Base-by-base conservation (phyloP, 2,329 filamentous ascomycete genomes). In the Nemania diffusa region DNA sequence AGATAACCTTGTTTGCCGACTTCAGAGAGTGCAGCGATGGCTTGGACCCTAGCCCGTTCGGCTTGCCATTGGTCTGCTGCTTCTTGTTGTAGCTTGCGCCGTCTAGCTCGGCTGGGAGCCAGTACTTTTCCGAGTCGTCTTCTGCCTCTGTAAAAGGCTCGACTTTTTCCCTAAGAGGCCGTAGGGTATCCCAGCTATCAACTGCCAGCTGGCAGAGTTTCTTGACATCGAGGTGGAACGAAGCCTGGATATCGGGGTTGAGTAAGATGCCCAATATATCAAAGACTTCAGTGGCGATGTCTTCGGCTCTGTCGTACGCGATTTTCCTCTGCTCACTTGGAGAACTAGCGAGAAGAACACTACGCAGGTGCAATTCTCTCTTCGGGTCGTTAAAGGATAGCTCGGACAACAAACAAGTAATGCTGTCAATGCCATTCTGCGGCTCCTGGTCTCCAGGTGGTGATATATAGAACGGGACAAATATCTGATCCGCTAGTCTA, bases 51-150 rank as follows among this genome's bases (percentile, higher is more conserved):
- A 70, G 52, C 2, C 62, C 65, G 13, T 69, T 65, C 7, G 42
- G 32, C 22, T 55, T 63, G 22, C 56, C 60, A 29, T 61, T 61
- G 1, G 32, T 24, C 8, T 53, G 64, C 9, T 15, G 29, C 52
- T 64, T 67, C 44, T 62, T 60, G 11, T 7, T 20, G 8, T 44
- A 44, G 17, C 13, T 55, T 1, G 13, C 27, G 9, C 40, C 13
- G 15, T 70, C 60, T 2, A 69, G 24, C 29, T 70, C 68, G 42
- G 63, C 68, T 2, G 65, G 68, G 2, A 69, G 58, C 68, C 68
- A 70, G 48, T 62, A 69, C 22, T 62, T 61, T 13, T 65, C 57
- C 2, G 40, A 62, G 0, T 70, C 51, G 7, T 62, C 65, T 0
- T 56, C 29, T 1, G 65, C 55, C 20, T 50, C 48, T 3, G 37